phyloP scores from a whole-genome alignment of 2,329 filamentous ascomycete species.

The Microcyclospora tardicrescens region DNA sequence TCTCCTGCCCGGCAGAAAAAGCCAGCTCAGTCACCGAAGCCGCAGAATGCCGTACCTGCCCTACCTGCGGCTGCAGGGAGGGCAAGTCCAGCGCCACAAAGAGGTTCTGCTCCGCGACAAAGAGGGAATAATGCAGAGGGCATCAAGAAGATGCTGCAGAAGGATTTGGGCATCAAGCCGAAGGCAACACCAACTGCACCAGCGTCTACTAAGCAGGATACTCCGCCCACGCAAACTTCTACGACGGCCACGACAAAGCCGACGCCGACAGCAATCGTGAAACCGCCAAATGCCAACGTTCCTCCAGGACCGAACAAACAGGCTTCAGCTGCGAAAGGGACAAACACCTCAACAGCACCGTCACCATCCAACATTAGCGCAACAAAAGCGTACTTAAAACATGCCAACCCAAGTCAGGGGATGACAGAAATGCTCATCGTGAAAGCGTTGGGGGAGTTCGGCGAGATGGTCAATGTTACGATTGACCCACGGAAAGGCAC shows the following conservation, averaged over 20 bases:
- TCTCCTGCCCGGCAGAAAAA: slow-evolving; percentile 4
- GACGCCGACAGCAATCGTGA: slow-evolving; percentile 7
- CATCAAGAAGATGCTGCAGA: slow-evolving; percentile 43
- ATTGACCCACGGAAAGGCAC: slow-evolving; percentile 93
- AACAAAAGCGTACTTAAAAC: slow-evolving; percentile 42
- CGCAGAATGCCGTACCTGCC: slow-evolving; percentile 26
- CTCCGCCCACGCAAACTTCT: slow-evolving; percentile 5
- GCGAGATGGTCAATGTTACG: slow-evolving; percentile 65
- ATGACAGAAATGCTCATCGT: slow-evolving; percentile 73
- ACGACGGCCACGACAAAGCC: slow-evolving; percentile 29
- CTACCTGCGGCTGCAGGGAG: slow-evolving; percentile 16
- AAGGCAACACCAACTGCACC: slow-evolving; percentile 10
- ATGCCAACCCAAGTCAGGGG: slow-evolving; percentile 71
- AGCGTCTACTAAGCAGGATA: slow-evolving; percentile 1
- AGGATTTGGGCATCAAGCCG: slow-evolving; percentile 45
- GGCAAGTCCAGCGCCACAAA: slow-evolving; percentile 9
- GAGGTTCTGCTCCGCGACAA: slow-evolving; percentile 13
- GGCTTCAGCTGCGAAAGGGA: slow-evolving; percentile 10
- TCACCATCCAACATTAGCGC: slow-evolving; percentile 21
- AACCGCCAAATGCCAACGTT: slow-evolving; percentile 8
- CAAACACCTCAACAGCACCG: slow-evolving; percentile 18
- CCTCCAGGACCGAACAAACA: slow-evolving; percentile 3
- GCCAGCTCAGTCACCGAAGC: slow-evolving; percentile 11
- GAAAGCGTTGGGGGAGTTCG: slow-evolving; percentile 60
- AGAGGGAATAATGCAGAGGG: slow-evolving; percentile 19